Conservation (phyloP, 2,329 filamentous ascomycete genomes). For the Pyricularia grisea region DNA sequence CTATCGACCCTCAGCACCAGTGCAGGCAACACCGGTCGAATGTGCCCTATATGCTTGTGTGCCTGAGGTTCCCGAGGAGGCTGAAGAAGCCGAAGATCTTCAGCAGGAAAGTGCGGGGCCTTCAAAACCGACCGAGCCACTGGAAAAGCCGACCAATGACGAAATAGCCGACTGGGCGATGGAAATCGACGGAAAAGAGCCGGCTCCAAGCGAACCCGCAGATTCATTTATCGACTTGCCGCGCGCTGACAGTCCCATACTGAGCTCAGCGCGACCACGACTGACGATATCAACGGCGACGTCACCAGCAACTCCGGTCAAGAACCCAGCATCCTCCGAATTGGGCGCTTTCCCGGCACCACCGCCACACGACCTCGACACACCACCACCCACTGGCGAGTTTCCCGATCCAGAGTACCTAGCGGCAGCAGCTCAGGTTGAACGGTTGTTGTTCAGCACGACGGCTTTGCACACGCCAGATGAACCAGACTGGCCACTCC, state of each 20-base stretch:
- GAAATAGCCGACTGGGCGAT: neutral
- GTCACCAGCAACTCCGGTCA: neutral
- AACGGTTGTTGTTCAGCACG: neutral
- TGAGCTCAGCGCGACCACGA: neutral
- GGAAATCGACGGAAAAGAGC: neutral
- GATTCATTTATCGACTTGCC: neutral
- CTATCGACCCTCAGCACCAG: neutral
- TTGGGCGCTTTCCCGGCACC: neutral
- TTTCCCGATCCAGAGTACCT: neutral
- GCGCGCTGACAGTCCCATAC: conserved; percentile 2
- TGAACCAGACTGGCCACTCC: conserved; percentile 1
- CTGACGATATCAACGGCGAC: conserved; percentile 3
- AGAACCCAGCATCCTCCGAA: neutral
- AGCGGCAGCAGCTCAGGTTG: neutral
- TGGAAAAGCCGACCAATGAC: neutral
- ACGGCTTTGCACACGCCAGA: conserved; percentile 4
- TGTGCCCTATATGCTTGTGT: neutral
- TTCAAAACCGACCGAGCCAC: neutral
- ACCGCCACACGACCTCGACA: neutral
- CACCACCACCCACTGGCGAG: conserved; percentile 3
- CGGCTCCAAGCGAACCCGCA: neutral
- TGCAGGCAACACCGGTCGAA: neutral
- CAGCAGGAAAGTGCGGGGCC: neutral
- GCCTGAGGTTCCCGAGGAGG: neutral
- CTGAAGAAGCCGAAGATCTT: neutral